Evolutionary conservation across 768 basidiomycete species (phyloP).

Genomic region (Tremella fuciformis): DNA sequence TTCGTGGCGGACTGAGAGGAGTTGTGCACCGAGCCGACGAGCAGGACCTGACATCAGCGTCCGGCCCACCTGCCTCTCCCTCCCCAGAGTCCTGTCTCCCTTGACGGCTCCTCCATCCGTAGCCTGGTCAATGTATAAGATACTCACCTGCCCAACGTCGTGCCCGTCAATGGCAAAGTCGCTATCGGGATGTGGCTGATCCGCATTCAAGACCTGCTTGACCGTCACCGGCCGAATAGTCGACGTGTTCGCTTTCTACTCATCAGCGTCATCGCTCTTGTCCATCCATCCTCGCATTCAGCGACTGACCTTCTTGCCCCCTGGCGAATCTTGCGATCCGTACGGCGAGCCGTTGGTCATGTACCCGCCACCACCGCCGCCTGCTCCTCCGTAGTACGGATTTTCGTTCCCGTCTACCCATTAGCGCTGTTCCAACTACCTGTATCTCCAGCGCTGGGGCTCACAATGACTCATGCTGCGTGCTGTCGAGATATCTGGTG

Average conservation of each 20-base stretch:
- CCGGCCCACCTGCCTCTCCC: not conserved
- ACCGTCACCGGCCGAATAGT: slow-evolving; percentile 72
- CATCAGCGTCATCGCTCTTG: slow-evolving; percentile 9
- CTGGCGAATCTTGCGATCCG: slow-evolving; percentile 41
- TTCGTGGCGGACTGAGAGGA: slow-evolving; percentile 74
- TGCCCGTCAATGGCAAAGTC: slow-evolving; percentile 80
- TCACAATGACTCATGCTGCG: slow-evolving; percentile 16
- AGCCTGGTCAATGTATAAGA: not conserved
- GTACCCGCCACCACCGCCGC: slow-evolving; percentile 34
- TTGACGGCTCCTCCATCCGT: no score
- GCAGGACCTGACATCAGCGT: slow-evolving; percentile 59
- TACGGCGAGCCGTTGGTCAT: slow-evolving; percentile 38
- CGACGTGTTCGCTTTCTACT: slow-evolving; percentile 36
- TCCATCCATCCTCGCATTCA: not conserved
- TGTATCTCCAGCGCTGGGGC: not conserved
- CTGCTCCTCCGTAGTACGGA: slow-evolving; percentile 39
- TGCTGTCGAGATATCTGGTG: not conserved
- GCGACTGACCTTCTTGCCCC: slow-evolving; percentile 35
- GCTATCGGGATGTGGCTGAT: slow-evolving; percentile 81
- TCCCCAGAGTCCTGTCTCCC: not conserved
- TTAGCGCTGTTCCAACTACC: slow-evolving; percentile 1
- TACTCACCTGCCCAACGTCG: slow-evolving; percentile 72
- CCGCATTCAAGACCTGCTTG: slow-evolving; percentile 69
- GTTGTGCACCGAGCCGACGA: slow-evolving; percentile 71
- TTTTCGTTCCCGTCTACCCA: slow-evolving; percentile 32